Percentiles rank a stretch among this genome's conserved stretches.
phyloP scores from a whole-genome alignment of 352 stramenopile species.

The Phytophthora sojae region DNA sequence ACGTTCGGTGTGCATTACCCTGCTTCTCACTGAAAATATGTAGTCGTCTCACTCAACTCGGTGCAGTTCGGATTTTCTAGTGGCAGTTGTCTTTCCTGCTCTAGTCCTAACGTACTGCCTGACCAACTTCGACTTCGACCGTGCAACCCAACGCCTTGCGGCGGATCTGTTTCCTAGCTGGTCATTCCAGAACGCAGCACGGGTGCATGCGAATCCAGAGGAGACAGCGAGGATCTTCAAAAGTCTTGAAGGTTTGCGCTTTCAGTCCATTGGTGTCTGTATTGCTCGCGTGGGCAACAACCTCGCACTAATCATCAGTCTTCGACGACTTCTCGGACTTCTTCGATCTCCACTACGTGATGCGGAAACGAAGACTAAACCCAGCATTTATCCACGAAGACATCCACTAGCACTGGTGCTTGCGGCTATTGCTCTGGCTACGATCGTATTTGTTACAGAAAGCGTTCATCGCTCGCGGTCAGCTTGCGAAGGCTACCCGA shows the following conservation, averaged over 20 bases:
- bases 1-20: neutral
- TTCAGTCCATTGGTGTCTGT: slow-evolving; percentile 34
- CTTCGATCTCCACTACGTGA: slow-evolving; percentile 3
- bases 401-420: slow-evolving; percentile 27
- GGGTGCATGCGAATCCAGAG: slow-evolving; percentile 32
- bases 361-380: neutral
- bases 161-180: slow-evolving; percentile 19
- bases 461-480: slow-evolving; percentile 23
- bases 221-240: slow-evolving; percentile 28
- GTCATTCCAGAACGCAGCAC: slow-evolving; percentile 35
- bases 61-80: slow-evolving; percentile 44
- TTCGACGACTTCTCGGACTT: slow-evolving; percentile 28
- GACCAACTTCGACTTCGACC: slow-evolving; percentile 40
- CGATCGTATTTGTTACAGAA: slow-evolving; percentile 15
- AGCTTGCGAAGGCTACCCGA: slow-evolving; percentile 21
- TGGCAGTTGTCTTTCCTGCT: slow-evolving; percentile 41
- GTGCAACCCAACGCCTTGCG: slow-evolving; percentile 17
- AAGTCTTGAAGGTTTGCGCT: slow-evolving; percentile 39
- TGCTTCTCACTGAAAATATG: neutral
- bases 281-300: slow-evolving; percentile 47
- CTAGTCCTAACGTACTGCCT: slow-evolving; percentile 38
- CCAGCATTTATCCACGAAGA: slow-evolving; percentile 28
- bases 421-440: slow-evolving; percentile 15
- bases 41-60: neutral
- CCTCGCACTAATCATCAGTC: slow-evolving; percentile 25